Base-by-base conservation (phyloP, 371 early-diverging fungal genomes). In the Capillidium heterosporum region DNA sequence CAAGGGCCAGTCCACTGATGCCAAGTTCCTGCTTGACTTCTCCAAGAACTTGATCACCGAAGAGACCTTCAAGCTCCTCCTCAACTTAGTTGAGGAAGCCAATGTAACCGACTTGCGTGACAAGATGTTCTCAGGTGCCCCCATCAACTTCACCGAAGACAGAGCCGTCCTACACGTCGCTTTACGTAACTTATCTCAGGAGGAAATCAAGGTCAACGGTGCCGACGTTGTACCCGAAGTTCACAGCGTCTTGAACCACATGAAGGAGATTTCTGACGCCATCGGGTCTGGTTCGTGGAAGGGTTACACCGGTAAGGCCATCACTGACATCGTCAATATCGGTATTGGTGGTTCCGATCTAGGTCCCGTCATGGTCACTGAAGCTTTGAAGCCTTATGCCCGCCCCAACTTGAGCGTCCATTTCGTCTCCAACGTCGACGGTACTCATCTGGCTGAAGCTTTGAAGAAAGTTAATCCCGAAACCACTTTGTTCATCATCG, bases 301-400 rank as follows among this genome's bases (percentile, higher is more conserved):
- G 66, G 95, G 99, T 32, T 91, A 87, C 65, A 91, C 96, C 27
- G 97, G 96, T 63, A 81, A 94, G 71, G 63, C 67, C 41, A 90
- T 99, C 63, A 88, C 88, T 46, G 93, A 93, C 61, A 72, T 99
- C 39, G 91, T 99, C 65, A 97, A 97, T 76, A 96, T 98, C 68
- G 99, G 99, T 65, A 99, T 99, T 65, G 99, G 99, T 65, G 99
- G 99, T 64, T 94, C 95, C n/a, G 99, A 99, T 71, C 78, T 99
- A 48, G 99, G 99, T 31, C 99, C 99, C 21, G 89, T 93, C 58
- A 93, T 98, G 94, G 97, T 95, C 31, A 92, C 91, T 26, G 91
- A 95, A 70, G 95, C 99, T 8, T 73, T 99, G 63, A 87, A 91
- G 76, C 85, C 82, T 31, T 96, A 91, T 72, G 80, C 85, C 48